Conservation (phyloP, 116 monocot species). For the Posidonia oceanica region DNA sequence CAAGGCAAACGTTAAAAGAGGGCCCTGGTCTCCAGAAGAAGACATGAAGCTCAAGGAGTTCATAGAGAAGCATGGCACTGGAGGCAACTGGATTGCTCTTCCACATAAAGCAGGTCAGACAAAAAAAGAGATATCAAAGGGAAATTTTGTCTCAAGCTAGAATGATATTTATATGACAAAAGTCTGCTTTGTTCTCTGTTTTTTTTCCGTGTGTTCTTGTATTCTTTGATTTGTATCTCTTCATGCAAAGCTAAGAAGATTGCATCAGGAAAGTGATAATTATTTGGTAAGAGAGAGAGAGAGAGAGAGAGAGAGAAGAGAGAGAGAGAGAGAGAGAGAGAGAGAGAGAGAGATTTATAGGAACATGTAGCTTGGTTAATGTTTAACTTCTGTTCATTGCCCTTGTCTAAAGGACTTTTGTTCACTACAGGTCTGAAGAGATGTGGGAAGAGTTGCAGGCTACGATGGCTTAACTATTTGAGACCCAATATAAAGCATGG, state of each 20-base stretch:
- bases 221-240: background rate
- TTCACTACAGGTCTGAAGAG: slow-evolving; percentile 34
- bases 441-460: slow-evolving; percentile 60
- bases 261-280: background rate
- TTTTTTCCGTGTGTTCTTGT: background rate
- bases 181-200: background rate
- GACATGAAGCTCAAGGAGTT: slow-evolving; percentile 47
- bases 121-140: background rate
- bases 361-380: background rate
- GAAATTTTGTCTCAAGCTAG: too few species aligned
- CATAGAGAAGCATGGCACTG: slow-evolving; percentile 44
- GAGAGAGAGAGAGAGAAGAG: too few species aligned
- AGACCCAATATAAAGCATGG: slow-evolving; percentile 56
- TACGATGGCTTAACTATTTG: slow-evolving; percentile 59
- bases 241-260: too few species aligned
- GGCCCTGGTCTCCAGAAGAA: slow-evolving; percentile 62
- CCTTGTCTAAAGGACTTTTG: too few species aligned
- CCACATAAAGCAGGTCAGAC: slow-evolving; percentile 47
- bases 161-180: background rate
- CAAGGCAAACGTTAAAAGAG: slow-evolving; percentile 57
- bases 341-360: too few species aligned
- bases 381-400: background rate
- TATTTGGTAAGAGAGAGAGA: too few species aligned
- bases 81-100: slow-evolving; percentile 60
- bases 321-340: too few species aligned